Conservation (phyloP, 2,329 filamentous ascomycete species). For the Pseudogymnoascus sp. region DNA sequence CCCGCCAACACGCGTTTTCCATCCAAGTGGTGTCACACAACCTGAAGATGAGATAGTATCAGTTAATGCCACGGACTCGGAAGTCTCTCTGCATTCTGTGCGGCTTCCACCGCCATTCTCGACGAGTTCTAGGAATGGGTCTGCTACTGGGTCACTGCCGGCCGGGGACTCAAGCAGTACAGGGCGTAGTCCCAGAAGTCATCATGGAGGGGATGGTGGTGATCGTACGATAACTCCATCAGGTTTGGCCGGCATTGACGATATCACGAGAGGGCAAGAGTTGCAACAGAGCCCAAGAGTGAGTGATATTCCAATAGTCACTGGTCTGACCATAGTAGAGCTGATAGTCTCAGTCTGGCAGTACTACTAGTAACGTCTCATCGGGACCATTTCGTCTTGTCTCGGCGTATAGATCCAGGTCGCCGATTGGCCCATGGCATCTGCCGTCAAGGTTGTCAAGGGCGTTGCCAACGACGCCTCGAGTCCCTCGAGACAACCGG, state of each 20-base stretch:
- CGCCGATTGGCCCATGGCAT: conserved; percentile 6
- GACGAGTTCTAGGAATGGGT: conserved; percentile 18
- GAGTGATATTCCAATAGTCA: conserved; percentile 9
- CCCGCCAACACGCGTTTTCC: background rate
- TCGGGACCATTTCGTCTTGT: conserved; percentile 5
- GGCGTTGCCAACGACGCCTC: conserved; percentile 7
- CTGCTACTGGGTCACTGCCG: conserved; percentile 17
- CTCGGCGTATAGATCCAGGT: conserved; percentile 9
- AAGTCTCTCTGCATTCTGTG: background rate
- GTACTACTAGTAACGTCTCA: conserved; percentile 8
- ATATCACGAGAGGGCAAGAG: background rate
- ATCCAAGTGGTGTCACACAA: background rate
- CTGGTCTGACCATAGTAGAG: background rate
- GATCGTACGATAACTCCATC: background rate
- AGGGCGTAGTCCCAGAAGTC: background rate
- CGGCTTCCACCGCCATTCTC: conserved; percentile 26
- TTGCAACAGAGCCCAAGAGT: background rate
- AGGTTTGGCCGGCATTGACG: background rate
- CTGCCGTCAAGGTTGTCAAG: background rate
- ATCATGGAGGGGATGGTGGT: background rate
- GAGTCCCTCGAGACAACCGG: conserved; percentile 5
- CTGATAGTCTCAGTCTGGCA: conserved; percentile 4
- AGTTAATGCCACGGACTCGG: background rate
- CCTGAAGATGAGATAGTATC: background rate
- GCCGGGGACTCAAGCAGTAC: background rate